phyloP scores from a whole-genome alignment of 2,329 filamentous ascomycete species.

The Colletotrichum falcatum region DNA sequence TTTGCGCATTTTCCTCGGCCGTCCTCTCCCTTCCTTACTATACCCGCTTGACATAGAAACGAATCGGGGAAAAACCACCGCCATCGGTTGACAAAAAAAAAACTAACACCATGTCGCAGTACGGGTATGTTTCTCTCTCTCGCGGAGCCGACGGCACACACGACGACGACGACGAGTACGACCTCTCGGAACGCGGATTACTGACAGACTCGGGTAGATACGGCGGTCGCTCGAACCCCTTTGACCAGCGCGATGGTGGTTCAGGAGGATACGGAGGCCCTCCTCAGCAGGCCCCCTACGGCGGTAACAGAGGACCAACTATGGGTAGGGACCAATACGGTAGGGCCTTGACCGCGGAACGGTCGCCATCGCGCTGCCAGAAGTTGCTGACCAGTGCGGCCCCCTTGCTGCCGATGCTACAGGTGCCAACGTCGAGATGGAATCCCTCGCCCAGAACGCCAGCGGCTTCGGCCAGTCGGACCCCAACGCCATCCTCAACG shows the following conservation, averaged over 20 bases:
- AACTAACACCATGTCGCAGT: conserved; percentile 59
- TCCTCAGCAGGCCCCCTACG: conserved; percentile 43
- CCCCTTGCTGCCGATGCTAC: no score
- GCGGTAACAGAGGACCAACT: conserved; percentile 43
- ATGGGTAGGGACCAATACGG: conserved; percentile 40
- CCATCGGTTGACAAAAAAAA: conserved; percentile 21
- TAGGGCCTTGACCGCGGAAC: conserved; percentile 32
- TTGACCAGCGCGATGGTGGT: conserved; percentile 64
- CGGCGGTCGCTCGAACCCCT: conserved; percentile 67
- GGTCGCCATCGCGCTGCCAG: conserved; percentile 16
- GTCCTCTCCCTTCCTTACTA: not conserved
- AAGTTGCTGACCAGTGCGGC: conserved; percentile 24
- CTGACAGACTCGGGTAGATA: conserved; percentile 61
- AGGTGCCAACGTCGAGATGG: conserved; percentile 76
- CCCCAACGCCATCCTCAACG: conserved; percentile 84
- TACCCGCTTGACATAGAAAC: conserved; percentile 7
- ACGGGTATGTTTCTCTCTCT: conserved; percentile 56
- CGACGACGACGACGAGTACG: conserved; percentile 35
- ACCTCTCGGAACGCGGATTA: conserved; percentile 31
- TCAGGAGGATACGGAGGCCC: conserved; percentile 46
- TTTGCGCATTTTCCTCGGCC: not conserved
- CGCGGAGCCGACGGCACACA: conserved; percentile 34
- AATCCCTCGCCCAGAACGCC: conserved; percentile 68
- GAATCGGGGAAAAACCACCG: conserved; percentile 19
- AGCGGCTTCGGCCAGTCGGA: conserved; percentile 63